Conservation (phyloP, 2,329 filamentous ascomycete genomes). For the Cordyceps tenuipes region DNA sequence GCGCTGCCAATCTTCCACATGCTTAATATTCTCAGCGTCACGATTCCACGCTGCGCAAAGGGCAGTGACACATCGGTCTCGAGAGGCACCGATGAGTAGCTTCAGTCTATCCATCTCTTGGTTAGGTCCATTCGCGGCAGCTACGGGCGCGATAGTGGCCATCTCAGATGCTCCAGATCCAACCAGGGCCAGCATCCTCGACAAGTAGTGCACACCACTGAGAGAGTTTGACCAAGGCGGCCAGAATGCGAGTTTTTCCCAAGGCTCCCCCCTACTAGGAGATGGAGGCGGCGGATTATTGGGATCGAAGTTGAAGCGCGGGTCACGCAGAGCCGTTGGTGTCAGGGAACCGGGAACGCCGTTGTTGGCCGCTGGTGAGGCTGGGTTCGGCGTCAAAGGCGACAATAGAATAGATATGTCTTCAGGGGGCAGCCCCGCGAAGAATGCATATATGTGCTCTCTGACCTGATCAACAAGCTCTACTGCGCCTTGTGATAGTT, state of each 20-base stretch:
- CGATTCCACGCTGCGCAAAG: constrained; percentile 87
- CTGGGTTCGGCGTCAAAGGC: constrained; percentile 62
- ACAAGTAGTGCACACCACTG: constrained; percentile 84
- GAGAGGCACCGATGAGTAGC: constrained; percentile 63
- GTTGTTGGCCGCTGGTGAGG: constrained; percentile 34
- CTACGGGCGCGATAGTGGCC: constrained; percentile 63
- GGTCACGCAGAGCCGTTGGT: constrained; percentile 54
- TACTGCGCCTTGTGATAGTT: constrained; percentile 67
- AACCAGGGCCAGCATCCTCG: constrained; percentile 71
- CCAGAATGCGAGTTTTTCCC: constrained; percentile 96
- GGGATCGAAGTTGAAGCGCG: constrained; percentile 71
- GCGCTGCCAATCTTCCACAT: constrained; percentile 88
- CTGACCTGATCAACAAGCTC: constrained; percentile 80
- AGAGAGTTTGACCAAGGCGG: constrained; percentile 86
- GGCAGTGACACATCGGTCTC: constrained; percentile 78
- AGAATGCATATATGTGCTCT: constrained; percentile 72
- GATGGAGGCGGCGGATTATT: constrained; percentile 69
- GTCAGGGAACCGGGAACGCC: constrained; percentile 32
- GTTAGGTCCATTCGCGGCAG: constrained; percentile 34
- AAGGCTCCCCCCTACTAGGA: constrained; percentile 70
- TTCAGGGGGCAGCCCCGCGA: constrained; percentile 79
- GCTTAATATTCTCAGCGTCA: constrained; percentile 87
- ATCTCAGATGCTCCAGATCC: constrained; percentile 84
- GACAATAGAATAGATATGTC: constrained; percentile 85
- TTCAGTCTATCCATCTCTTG: constrained; percentile 64